Evolutionary conservation across 2,329 filamentous ascomycete species (phyloP), one percentile per base, ranked within the genome.

Genomic region (Fusarium sp.): DNA sequence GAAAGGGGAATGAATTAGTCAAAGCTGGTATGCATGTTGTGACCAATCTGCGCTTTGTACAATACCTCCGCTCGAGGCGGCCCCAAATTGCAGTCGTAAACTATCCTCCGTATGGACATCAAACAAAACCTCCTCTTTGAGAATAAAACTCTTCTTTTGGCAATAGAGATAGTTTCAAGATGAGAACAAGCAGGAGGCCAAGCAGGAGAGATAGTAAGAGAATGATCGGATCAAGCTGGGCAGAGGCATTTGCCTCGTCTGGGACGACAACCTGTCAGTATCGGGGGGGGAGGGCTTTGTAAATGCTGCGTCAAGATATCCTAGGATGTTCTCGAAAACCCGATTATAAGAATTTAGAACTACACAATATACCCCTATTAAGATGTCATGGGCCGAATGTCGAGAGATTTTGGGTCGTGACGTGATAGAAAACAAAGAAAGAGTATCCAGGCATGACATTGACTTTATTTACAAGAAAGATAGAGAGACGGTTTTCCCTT

Each of bases 71-170:
- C 7, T 16, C 5, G 21, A 18, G 27, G 21, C 3, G 5, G 27
- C 3, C 15, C 27, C 10, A 18, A 18, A 18, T 12, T 16, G 21
- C 3, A 31, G 27, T 48, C 10, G 14, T 31, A 18, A n/a, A 31
- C n/a, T n/a, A 29, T 46, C 19, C 7, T 9, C 19, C 11, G 25
- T 31, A n/a, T 48, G 21, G 21, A 48, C 4, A 48, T 48, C 7
- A 15, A n/a, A 31, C 10, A 46, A 46, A 46, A 1, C 19, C 25
- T 29, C 19, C 9, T 3, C 19, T 29, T 8, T 5, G 12, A 27
- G 12, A 29, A 10, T 3, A 29, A n/a, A 12, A n/a, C n/a, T 0
- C 14, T 5, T 48, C 3, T n/a, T 48, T 10, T 10, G 3, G 5
- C 4, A 23, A 4, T 18, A 9, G 7, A 48, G 10, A n/a, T 31